A percentile compares a stretch with the other conserved stretches of the same genome.
phyloP scores from a whole-genome alignment of 257 asterid genomes.

The Scutellaria baicalensis region DNA sequence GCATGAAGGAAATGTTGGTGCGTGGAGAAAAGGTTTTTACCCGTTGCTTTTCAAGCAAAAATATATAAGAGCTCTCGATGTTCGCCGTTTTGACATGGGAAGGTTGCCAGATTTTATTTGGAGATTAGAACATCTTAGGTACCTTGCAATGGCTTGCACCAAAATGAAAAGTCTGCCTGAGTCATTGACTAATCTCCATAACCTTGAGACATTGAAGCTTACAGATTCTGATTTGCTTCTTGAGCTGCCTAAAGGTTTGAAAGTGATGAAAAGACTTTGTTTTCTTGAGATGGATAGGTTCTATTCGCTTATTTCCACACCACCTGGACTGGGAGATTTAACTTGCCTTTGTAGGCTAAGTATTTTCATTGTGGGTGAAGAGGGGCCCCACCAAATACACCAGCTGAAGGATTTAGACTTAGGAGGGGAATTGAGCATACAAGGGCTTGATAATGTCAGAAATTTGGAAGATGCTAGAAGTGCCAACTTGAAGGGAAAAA shows the following conservation, averaged over 20 bases:
- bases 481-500: no score
- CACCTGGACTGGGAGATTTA: conserved; percentile 15
- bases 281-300: background rate
- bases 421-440: conserved; percentile 9
- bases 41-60: conserved; percentile 2
- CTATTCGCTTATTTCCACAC: conserved; percentile 6
- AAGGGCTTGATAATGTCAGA: conserved; percentile 18
- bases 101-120: background rate
- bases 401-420: conserved; percentile 20
- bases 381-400: conserved; percentile 5
- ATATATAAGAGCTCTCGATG: conserved; percentile 8
- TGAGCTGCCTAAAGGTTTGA: conserved; percentile 17
- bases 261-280: conserved; percentile 16
- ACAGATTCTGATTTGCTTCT: background rate
- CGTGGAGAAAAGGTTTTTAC: background rate
- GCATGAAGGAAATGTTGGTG: background rate
- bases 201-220: conserved; percentile 24
- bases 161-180: background rate
- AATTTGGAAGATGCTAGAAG: no score
- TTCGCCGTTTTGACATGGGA: fast-evolving
- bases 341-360: conserved; percentile 9
- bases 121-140: conserved; percentile 9
- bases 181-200: conserved; percentile 12
- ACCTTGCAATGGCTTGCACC: background rate
- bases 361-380: conserved; percentile 22